A percentile compares a stretch with the other conserved stretches of the same genome.
Evolutionary conservation across 192 early-diverging fungal genomes (phyloP).

Genomic region (Coemansia asiatica): DNA sequence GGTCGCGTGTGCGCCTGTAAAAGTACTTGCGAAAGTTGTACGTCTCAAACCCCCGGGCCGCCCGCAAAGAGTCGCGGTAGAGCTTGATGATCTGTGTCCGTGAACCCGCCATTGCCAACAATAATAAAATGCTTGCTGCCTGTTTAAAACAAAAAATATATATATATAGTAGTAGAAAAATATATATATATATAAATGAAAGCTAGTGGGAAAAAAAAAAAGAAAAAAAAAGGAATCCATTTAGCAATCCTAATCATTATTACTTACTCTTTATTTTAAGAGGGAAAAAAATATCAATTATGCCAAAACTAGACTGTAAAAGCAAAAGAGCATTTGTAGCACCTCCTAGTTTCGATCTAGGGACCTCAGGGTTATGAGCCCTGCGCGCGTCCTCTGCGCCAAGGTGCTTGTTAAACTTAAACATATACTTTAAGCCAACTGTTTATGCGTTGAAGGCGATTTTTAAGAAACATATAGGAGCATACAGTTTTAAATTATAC

Average conservation of each 20-base stretch:
- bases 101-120: constrained; percentile 28
- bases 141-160: not conserved
- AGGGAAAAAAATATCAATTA: constrained; percentile 1
- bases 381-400: constrained; percentile 83
- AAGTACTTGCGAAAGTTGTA: constrained; percentile 93
- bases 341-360: constrained; percentile 74
- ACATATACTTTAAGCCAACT: not conserved
- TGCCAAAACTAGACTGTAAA: too few species aligned
- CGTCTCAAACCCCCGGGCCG: constrained; percentile 69
- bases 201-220: constrained; percentile 16
- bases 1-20: constrained; percentile 74
- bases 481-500: too few species aligned
- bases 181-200: not conserved
- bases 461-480: constrained; percentile 2
- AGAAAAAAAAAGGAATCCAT: constrained; percentile 8
- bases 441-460: not conserved
- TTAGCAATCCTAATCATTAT: too few species aligned
- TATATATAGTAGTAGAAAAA: not conserved
- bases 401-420: constrained; percentile 57
- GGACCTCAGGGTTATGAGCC: constrained; percentile 89
- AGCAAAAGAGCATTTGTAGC: too few species aligned
- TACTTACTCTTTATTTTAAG: too few species aligned
- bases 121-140: not conserved
- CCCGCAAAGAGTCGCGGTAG: constrained; percentile 74
- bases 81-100: constrained; percentile 67